These are phyloP conservation scores for Moesziomyces antarcticus DNA, from an alignment of 1,284 basidiomycete species.

Conservation along the genomic window DNA sequence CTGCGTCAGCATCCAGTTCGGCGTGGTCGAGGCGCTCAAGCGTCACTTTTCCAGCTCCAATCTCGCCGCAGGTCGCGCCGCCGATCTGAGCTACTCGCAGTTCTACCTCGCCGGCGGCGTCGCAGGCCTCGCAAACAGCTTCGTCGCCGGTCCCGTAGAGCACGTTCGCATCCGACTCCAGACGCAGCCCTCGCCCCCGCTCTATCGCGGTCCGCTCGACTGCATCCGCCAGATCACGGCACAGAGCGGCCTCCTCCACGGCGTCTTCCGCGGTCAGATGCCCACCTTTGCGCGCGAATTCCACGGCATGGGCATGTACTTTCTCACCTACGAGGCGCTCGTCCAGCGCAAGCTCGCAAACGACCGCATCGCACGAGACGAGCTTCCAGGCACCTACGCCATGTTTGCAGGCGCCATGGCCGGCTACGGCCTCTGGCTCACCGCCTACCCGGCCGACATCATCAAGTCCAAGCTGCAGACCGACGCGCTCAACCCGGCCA, in stretches of 20 bases:
- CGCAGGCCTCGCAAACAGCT: conserved; percentile 88
- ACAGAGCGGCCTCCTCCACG: conserved; percentile 63
- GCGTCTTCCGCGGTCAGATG: conserved; percentile 91
- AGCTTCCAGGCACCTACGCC: conserved; percentile 53
- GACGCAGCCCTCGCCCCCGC: conserved; percentile 59
- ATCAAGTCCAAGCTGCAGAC: conserved; percentile 96
- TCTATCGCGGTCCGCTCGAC: conserved; percentile 68
- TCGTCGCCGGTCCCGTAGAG: conserved; percentile 95
- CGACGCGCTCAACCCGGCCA: conserved; percentile 73
- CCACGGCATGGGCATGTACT: conserved; percentile 70
- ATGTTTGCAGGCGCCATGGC: conserved; percentile 62
- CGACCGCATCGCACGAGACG: conserved; percentile 62
- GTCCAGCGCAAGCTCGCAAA: conserved; percentile 78
- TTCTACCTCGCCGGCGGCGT: conserved; percentile 81
- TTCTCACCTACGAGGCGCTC: conserved; percentile 91
- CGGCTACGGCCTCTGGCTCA: conserved; percentile 42
- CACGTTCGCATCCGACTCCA: conserved; percentile 90
- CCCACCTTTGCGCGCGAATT: conserved; percentile 87
- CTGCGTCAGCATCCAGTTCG: conserved; percentile 97
- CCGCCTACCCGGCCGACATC: conserved; percentile 93
- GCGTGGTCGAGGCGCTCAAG: conserved; percentile 87
- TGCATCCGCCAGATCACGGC: conserved; percentile 32
- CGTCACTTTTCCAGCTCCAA: conserved; percentile 75
- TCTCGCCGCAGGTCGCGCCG: not conserved
- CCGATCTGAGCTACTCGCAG: conserved; percentile 74